Evolutionary conservation across 1,139 yeast genomes (phyloP), one percentile per base, ranked within the genome.

Genomic region (Yamadazyma dushanensis): DNA sequence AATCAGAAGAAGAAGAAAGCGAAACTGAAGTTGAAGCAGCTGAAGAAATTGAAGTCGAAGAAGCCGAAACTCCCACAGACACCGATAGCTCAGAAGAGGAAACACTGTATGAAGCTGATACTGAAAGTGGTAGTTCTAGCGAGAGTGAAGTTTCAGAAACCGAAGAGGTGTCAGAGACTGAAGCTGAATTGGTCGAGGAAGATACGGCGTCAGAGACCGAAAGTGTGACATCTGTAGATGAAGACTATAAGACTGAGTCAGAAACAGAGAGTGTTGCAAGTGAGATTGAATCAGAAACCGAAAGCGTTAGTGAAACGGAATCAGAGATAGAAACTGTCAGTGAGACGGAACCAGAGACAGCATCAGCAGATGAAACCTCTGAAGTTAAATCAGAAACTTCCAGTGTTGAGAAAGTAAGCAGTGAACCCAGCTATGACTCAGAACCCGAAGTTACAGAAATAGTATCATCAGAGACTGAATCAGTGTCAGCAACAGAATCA

Each of bases 161-260:
- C 24, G 40, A 38, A 19, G 37, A 40, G 29, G 32, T 10, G 2
- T 16, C 31, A 7, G 35, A 24, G 24, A 9, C 31, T 14, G 34
- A 29, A 21, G 20, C 14, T 4, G 35, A 31, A 2, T 19, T 17
- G 15, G 32, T 4, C 23, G 35, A 32, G 23, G 19, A 21, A 15
- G 19, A 7, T 10, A 14, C 13, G 21, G 26, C 17, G n/a, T 11
- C 27, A 10, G 33, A 23, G 19, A 18, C 35, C 5, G 31, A 32
- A 16, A 19, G 26, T 16, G 35, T 22, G 10, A 34, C 23, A 22
- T 18, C 29, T 15, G 45, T 36, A 11, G 36, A 5, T 16, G 32
- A 26, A 26, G 29, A 25, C 4, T 15, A 15, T 9, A 15, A 29
- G 16, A 25, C 32, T 15, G 35, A 26, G 11, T 18, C 39, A 18